phyloP scores from a whole-genome alignment of 2,329 filamentous ascomycete genomes.

The Pseudogymnoascus sp. region DNA sequence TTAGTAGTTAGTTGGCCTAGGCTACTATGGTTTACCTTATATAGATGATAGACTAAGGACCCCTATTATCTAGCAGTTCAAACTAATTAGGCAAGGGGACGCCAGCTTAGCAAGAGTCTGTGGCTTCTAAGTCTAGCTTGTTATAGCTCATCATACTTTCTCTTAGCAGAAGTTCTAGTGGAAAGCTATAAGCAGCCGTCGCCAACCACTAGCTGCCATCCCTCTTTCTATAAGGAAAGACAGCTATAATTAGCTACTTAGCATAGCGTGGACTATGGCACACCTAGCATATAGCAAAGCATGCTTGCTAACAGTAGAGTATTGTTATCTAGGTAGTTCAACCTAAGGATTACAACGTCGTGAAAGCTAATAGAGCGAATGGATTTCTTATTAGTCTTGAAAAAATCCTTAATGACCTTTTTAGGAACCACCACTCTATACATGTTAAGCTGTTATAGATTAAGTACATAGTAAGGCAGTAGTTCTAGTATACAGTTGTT shows the following conservation, averaged over 20 bases:
- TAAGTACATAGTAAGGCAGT: no score
- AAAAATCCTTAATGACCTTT: conserved; percentile 11
- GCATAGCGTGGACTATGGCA: conserved; percentile 19
- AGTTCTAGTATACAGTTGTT: no score
- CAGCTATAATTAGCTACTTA: no score
- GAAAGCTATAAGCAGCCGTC: background rate
- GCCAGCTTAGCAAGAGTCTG: no score
- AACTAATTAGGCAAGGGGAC: background rate
- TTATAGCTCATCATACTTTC: background rate
- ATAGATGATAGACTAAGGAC: background rate
- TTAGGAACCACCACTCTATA: conserved; percentile 1
- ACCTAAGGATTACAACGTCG: background rate
- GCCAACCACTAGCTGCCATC: background rate
- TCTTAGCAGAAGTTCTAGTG: background rate
- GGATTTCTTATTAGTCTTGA: conserved; percentile 10
- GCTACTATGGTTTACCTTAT: background rate
- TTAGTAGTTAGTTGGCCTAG: background rate
- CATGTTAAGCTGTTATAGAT: background rate
- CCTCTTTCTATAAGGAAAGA: conserved; percentile 8
- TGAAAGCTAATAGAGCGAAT: background rate
- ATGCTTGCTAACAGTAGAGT: background rate
- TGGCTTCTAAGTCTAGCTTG: background rate
- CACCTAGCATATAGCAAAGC: conserved; percentile 13
- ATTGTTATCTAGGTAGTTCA: background rate
- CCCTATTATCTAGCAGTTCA: background rate